A percentile compares a stretch with the other conserved stretches of the same genome.
These are phyloP conservation scores for Skeletonema marinoi DNA, from an alignment of 108 stramenopile genomes.

Conservation along the genomic window DNA sequence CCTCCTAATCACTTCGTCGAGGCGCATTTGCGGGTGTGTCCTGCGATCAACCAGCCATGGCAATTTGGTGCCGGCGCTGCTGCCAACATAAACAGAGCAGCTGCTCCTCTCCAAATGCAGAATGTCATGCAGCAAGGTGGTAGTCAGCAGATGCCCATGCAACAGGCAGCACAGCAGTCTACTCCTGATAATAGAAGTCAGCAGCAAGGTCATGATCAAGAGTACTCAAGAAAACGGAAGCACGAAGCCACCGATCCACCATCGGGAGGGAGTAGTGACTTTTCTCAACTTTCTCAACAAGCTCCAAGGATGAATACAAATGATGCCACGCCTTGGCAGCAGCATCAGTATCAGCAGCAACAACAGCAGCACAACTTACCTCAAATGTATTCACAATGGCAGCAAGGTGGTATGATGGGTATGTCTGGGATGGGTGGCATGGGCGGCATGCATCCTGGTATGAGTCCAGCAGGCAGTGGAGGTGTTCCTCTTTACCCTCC, in stretches of 20 bases:
- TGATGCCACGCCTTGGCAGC: neutral
- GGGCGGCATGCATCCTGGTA: neutral
- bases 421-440: neutral
- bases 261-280: neutral
- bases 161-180: neutral
- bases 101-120: neutral
- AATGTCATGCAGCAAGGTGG: conserved; percentile 7
- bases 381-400: neutral
- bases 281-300: neutral
- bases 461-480: neutral
- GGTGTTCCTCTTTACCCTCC: neutral
- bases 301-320: conserved; percentile 2
- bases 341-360: neutral
- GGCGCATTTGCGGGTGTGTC: conserved; percentile 37
- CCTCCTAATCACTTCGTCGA: conserved; percentile 47
- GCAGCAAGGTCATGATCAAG: neutral
- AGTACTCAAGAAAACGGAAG: neutral
- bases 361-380: neutral
- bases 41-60: conserved; percentile 19
- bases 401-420: neutral
- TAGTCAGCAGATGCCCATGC: neutral
- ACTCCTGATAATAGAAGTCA: neutral
- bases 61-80: neutral
- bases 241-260: conserved; percentile 9
- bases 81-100: neutral